Evolutionary conservation across 2,329 filamentous ascomycete species (phyloP).

Genomic region (Colletotrichum lentis): DNA sequence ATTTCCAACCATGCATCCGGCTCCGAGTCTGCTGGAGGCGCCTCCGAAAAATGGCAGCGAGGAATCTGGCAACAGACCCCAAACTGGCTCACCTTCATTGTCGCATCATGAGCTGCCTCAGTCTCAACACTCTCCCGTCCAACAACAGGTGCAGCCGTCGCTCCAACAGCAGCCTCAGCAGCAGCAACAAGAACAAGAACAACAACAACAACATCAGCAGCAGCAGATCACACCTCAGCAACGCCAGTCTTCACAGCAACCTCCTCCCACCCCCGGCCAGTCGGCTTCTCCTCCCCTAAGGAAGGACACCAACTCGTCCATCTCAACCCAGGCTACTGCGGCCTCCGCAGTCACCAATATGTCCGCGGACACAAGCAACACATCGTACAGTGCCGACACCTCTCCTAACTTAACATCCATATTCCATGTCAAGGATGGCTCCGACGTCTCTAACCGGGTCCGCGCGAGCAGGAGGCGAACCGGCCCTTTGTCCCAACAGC

Average conservation of each 20-base stretch:
- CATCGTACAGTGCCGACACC: constrained; percentile 62
- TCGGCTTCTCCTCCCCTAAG: constrained; percentile 47
- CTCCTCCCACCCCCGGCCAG: constrained; percentile 40
- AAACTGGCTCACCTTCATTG: constrained; percentile 35
- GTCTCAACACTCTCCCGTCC: constrained; percentile 34
- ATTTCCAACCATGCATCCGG: constrained; percentile 50
- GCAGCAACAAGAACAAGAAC: constrained; percentile 32
- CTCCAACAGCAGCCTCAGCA: constrained; percentile 26
- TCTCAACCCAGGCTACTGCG: constrained; percentile 60
- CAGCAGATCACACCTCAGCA: constrained; percentile 41
- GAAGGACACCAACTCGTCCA: constrained; percentile 63
- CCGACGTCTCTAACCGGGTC: constrained; percentile 61
- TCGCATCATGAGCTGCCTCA: constrained; percentile 35
- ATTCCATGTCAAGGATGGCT: constrained; percentile 64
- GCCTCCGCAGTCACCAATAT: constrained; percentile 49
- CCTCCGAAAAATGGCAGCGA: constrained; percentile 42
- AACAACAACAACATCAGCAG: constrained; percentile 11
- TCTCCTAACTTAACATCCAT: constrained; percentile 60
- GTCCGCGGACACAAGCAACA: constrained; percentile 58
- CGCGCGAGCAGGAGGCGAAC: constrained; percentile 66
- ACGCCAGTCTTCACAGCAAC: constrained; percentile 42
- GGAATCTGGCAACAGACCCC: constrained; percentile 39
- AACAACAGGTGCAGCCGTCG: constrained; percentile 24
- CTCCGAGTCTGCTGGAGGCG: constrained; percentile 50
- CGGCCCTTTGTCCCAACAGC: constrained; percentile 65